A percentile compares a stretch with the other conserved stretches of the same genome.
phyloP scores from a whole-genome alignment of 306 rosid species.

The Fragaria ananassa region DNA sequence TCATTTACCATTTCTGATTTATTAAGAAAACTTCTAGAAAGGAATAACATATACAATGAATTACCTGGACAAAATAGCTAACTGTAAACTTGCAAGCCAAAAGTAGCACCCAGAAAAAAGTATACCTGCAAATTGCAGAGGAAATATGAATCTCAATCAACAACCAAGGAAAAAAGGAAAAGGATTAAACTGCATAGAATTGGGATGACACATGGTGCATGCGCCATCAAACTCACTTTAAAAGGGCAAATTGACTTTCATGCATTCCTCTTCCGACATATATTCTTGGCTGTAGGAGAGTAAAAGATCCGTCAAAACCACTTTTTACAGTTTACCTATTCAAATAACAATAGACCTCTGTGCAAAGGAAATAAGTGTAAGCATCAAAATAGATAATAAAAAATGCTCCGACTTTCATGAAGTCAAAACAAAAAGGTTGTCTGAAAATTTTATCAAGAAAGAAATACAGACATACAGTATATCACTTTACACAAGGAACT shows the following conservation, averaged over 20 bases:
- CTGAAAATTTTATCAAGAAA: neutral
- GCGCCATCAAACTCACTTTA: conserved; percentile 64
- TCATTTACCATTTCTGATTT: neutral
- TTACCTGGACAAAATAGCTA: conserved; percentile 83
- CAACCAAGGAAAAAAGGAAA: conserved; percentile 6
- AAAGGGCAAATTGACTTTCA: conserved; percentile 83
- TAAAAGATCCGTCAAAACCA: conserved; percentile 24
- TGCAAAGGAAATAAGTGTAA: neutral
- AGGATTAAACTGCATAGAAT: conserved; percentile 10
- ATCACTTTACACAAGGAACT: neutral
- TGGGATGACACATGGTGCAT: conserved; percentile 11
- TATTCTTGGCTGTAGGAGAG: conserved; percentile 73
- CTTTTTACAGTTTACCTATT: neutral
- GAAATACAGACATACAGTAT: neutral
- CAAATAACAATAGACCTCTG: neutral
- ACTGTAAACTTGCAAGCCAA: conserved; percentile 66
- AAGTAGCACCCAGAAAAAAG: conserved; percentile 90
- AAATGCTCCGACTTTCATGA: neutral
- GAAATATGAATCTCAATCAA: conserved; percentile 24
- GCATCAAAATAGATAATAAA: neutral
- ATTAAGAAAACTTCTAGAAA: conserved; percentile 5
- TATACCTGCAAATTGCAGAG: conserved; percentile 63
- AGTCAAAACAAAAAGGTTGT: neutral
- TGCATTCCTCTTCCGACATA: conserved; percentile 98
- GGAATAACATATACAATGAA: conserved; percentile 14